These are phyloP conservation scores for Trichosporon sp. DNA, from an alignment of 1,284 basidiomycete genomes.

Conservation along the genomic window DNA sequence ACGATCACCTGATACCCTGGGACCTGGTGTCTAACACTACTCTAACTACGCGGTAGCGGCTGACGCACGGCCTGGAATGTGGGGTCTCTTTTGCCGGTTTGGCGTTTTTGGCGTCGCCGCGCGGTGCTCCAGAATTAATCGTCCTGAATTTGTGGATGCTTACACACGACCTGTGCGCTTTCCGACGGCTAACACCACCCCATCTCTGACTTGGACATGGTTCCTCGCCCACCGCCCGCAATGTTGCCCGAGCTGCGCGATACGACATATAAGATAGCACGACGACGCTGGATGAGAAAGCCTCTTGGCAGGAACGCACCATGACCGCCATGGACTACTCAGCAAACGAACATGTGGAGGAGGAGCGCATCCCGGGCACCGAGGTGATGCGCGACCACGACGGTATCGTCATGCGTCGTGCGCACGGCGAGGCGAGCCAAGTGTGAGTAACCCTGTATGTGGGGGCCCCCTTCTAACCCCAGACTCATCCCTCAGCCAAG, in stretches of 20 bases:
- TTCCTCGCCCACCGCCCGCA: neutral
- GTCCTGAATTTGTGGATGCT: neutral
- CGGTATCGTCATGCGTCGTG: constrained; percentile 1
- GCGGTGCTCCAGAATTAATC: too few relatives aligned
- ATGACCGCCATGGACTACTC: neutral
- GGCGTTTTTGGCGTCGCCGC: neutral
- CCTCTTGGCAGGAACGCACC: neutral
- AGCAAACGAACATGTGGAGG: neutral
- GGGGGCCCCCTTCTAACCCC: neutral
- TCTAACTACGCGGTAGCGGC: neutral
- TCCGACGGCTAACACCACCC: neutral
- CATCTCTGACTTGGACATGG: neutral
- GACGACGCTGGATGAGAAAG: neutral
- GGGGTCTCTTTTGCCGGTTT: too few relatives aligned
- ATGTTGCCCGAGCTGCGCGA: neutral
- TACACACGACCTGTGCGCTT: neutral
- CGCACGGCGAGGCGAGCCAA: neutral
- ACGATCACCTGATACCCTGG: too few relatives aligned
- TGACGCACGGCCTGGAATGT: neutral
- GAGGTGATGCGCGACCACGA: constrained; percentile 16
- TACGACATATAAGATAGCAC: neutral
- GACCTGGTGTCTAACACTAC: too few relatives aligned
- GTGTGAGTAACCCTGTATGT: neutral
- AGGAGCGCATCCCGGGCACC: constrained; percentile 14
- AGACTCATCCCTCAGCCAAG: constrained; percentile 12